Evolutionary conservation across 805 yeast genomes (phyloP).

Genomic region (Candida tibetensis): DNA sequence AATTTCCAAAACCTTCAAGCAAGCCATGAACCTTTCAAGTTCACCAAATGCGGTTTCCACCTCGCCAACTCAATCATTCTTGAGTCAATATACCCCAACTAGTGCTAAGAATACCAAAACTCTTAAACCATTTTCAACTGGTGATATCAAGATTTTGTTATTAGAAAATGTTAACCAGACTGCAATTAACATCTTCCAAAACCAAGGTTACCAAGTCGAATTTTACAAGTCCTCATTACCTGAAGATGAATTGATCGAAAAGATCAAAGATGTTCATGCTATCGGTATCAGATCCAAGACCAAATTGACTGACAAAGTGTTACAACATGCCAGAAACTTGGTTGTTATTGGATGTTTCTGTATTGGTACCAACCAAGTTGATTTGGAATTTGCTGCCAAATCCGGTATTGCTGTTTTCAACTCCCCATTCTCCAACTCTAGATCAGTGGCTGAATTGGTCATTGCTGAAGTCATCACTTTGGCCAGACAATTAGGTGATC

Average conservation of each 20-base stretch:
- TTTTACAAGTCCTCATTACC: constrained; percentile 84
- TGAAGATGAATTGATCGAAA: constrained; percentile 92
- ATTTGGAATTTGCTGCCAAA: constrained; percentile 85
- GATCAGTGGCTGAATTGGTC: constrained; percentile 97
- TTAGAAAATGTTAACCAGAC: constrained; percentile 93
- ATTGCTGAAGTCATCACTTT: constrained; percentile 91
- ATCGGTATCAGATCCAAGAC: constrained; percentile 98
- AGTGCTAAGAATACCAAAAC: constrained; percentile 58
- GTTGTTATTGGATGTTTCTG: constrained; percentile 96
- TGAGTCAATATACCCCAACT: constrained; percentile 50
- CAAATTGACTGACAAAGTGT: constrained; percentile 72
- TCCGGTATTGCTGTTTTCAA: constrained; percentile 95
- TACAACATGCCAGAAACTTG: constrained; percentile 84
- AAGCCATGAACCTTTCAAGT: constrained; percentile 49
- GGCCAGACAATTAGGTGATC: constrained; percentile 96
- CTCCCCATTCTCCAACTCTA: constrained; percentile 97
- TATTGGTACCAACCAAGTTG: constrained; percentile 98
- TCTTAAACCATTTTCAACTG: constrained; percentile 92
- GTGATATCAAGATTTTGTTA: constrained; percentile 87
- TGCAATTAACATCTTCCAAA: constrained; percentile 78
- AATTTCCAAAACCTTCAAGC: constrained; percentile 58
- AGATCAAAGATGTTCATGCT: constrained; percentile 91
- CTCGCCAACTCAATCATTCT: constrained; percentile 75
- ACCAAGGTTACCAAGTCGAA: constrained; percentile 97
- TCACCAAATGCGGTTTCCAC: constrained; percentile 72